These are phyloP conservation scores for Lodderomyces oxycetoniae DNA, from an alignment of 1,139 yeast species.

Conservation along the genomic window DNA sequence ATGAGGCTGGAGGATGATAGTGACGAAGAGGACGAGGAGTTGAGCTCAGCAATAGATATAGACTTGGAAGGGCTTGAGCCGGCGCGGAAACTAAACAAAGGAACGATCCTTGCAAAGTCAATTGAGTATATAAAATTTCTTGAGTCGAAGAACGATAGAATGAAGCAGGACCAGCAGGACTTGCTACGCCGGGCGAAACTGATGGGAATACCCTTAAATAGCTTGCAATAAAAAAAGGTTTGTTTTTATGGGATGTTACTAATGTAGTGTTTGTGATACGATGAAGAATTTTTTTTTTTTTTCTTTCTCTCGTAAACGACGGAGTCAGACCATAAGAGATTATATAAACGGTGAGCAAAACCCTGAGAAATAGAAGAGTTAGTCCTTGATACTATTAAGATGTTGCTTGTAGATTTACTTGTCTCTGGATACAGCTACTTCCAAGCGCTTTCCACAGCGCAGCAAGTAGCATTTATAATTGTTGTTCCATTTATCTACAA, in stretches of 20 bases:
- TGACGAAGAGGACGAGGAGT: background rate
- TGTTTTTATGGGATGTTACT: too few species aligned
- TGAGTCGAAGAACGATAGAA: constrained; percentile 34
- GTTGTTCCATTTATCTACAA: constrained; percentile 55
- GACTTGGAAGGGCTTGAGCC: constrained; percentile 45
- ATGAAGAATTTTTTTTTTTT: background rate
- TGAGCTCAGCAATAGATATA: constrained; percentile 7
- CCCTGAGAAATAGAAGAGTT: too few species aligned
- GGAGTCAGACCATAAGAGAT: too few species aligned
- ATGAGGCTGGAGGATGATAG: constrained; percentile 5
- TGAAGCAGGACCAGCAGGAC: constrained; percentile 33
- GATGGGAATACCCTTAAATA: constrained; percentile 15
- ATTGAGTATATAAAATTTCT: constrained; percentile 43
- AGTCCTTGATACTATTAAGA: background rate
- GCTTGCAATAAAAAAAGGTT: too few species aligned
- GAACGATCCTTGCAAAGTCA: constrained; percentile 41
- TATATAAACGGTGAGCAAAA: too few species aligned
- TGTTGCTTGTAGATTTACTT: constrained; percentile 11
- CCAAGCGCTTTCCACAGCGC: constrained; percentile 23
- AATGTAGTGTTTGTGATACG: too few species aligned
- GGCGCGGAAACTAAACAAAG: constrained; percentile 42
- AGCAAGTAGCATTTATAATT: constrained; percentile 35
- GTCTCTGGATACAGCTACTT: constrained; percentile 12
- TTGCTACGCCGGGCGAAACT: constrained; percentile 20
- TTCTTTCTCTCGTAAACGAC: too few species aligned